Conservation (phyloP, 371 early-diverging fungal genomes). For the Dichotomocladium elegans region DNA sequence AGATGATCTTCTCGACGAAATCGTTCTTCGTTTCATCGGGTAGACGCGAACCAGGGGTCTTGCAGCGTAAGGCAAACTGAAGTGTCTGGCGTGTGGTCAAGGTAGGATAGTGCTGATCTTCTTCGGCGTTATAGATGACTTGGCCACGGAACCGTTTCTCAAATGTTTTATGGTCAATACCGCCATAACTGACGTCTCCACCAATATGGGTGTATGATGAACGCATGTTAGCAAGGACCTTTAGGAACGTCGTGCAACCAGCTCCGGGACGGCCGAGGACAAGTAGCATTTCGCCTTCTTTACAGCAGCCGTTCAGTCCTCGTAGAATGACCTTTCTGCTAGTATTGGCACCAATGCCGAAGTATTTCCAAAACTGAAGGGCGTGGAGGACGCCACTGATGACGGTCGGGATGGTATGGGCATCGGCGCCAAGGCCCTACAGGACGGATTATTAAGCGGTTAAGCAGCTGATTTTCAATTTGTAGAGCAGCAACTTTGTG, state of each 20-base stretch:
- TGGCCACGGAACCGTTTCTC: constrained; percentile 51
- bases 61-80: constrained; percentile 58
- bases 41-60: constrained; percentile 56
- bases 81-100: constrained; percentile 64
- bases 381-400: constrained; percentile 1
- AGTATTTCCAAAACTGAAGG: constrained; percentile 24
- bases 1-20: constrained; percentile 43
- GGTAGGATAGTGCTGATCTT: constrained; percentile 70
- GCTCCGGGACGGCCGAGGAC: constrained; percentile 71
- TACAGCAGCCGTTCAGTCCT: constrained; percentile 54
- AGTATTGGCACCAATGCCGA: constrained; percentile 12
- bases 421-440: constrained; percentile 36
- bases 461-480: too few relatives aligned
- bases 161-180: constrained; percentile 52
- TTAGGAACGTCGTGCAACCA: constrained; percentile 65
- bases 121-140: constrained; percentile 66
- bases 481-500: too few relatives aligned
- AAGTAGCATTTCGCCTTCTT: constrained; percentile 68
- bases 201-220: constrained; percentile 48
- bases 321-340: constrained; percentile 41
- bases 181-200: constrained; percentile 60
- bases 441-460: too few relatives aligned
- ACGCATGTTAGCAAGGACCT: constrained; percentile 64
- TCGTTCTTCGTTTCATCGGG: constrained; percentile 34
- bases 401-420: constrained; percentile 31